phyloP scores from a whole-genome alignment of 768 basidiomycete genomes.

The Calocybe gangraenosa region DNA sequence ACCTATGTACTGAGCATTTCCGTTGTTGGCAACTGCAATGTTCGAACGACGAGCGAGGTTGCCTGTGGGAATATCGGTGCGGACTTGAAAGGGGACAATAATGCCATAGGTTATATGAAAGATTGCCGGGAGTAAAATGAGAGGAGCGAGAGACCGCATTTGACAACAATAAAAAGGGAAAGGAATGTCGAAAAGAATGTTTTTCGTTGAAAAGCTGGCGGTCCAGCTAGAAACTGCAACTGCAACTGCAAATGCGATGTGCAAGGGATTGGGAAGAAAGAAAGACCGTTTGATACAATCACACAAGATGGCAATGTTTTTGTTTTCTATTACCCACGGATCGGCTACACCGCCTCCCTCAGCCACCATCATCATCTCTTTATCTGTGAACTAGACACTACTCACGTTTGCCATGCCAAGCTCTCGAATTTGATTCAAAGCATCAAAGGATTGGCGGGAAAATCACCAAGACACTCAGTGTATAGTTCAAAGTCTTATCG shows the following conservation, averaged over 20 bases:
- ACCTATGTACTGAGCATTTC: conserved; percentile 69
- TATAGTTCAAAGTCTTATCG: too few species aligned
- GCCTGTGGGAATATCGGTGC: conserved; percentile 19
- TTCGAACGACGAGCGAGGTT: conserved; percentile 28
- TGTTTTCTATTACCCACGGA: too few species aligned
- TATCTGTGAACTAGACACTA: too few species aligned
- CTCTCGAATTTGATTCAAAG: too few species aligned
- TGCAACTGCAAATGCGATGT: not conserved
- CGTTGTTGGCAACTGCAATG: conserved; percentile 55
- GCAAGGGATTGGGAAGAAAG: too few species aligned
- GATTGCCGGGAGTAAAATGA: conserved; percentile 37
- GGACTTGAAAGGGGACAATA: conserved; percentile 36
- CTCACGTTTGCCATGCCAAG: too few species aligned
- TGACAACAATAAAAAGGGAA: conserved; percentile 19
- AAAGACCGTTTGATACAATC: conserved; percentile 6
- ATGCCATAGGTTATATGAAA: conserved; percentile 34
- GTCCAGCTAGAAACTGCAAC: conserved; percentile 10
- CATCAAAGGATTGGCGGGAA: too few species aligned
- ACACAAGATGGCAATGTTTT: too few species aligned
- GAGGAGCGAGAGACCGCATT: conserved; percentile 39
- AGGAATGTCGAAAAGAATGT: conserved; percentile 16
- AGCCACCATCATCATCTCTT: too few species aligned
- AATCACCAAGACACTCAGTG: too few species aligned
- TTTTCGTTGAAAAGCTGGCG: conserved; percentile 6
- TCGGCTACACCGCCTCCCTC: too few species aligned